phyloP scores from a whole-genome alignment of 148 eudicot species.

The Fagopyrum esculentum region DNA sequence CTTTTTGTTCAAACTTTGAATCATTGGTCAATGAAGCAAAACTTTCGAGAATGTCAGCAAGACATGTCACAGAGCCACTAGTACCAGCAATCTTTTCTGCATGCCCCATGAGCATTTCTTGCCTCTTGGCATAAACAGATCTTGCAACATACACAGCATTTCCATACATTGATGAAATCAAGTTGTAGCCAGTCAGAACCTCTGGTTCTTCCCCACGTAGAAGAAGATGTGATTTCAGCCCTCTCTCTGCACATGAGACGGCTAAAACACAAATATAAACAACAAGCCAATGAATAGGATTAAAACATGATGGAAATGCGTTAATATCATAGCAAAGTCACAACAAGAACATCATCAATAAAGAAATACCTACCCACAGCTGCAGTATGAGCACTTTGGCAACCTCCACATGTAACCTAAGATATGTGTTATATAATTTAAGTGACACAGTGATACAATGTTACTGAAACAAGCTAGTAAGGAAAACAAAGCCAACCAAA shows the following conservation, averaged over 20 bases:
- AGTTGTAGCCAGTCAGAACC: constrained; percentile 68
- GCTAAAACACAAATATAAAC: constrained; percentile 42
- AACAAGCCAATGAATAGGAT: background rate
- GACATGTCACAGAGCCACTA: constrained; percentile 43
- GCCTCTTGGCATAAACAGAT: constrained; percentile 65
- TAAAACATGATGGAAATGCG: background rate
- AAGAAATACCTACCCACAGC: constrained; percentile 72
- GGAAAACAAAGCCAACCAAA: background rate
- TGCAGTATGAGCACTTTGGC: constrained; percentile 97
- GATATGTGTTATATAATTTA: constrained; percentile 26
- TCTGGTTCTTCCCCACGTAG: constrained; percentile 92
- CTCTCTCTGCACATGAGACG: constrained; percentile 88
- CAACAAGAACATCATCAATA: background rate
- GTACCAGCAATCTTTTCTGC: constrained; percentile 51
- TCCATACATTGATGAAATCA: constrained; percentile 71
- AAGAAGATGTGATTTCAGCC: constrained; percentile 73
- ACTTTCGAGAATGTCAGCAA: constrained; percentile 48
- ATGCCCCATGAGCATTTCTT: constrained; percentile 66
- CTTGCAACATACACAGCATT: constrained; percentile 71
- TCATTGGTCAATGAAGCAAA: constrained; percentile 19
- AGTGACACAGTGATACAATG: background rate
- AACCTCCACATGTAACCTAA: constrained; percentile 99
- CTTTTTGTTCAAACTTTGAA: constrained; percentile 9
- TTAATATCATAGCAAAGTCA: background rate
- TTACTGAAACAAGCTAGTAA: background rate